phyloP scores from a whole-genome alignment of 306 rosid genomes.

The Quercus dentata region DNA sequence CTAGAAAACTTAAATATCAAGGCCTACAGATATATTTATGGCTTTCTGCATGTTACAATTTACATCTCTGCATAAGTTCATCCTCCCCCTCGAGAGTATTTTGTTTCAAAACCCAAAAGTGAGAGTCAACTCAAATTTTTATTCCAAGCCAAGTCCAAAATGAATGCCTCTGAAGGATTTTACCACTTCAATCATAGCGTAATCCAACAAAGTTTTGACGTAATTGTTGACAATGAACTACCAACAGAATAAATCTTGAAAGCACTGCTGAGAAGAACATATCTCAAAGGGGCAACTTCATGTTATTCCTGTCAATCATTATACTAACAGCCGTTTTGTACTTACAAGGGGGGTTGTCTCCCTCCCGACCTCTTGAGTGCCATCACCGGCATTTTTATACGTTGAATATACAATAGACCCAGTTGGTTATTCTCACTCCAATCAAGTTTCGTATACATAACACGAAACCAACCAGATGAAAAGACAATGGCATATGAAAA shows the following conservation, averaged over 20 bases:
- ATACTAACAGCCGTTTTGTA: conserved; percentile 52
- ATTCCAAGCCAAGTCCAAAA: not conserved
- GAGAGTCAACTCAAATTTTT: too few relatives aligned
- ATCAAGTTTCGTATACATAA: conserved; percentile 26
- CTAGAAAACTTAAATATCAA: too few relatives aligned
- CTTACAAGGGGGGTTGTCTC: conserved; percentile 47
- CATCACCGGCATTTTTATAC: conserved; percentile 55
- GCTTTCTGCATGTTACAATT: too few relatives aligned
- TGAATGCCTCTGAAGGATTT: not conserved
- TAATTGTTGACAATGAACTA: not conserved
- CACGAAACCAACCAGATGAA: conserved; percentile 42
- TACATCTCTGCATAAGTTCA: too few relatives aligned
- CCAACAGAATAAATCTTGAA: conserved; percentile 13
- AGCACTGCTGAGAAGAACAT: conserved; percentile 27
- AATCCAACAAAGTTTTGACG: not conserved
- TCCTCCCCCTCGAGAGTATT: too few relatives aligned
- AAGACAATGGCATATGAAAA: conserved; percentile 21
- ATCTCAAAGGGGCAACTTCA: conserved; percentile 45
- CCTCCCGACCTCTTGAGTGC: conserved; percentile 53
- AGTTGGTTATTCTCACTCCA: conserved; percentile 39
- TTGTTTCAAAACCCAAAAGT: too few relatives aligned
- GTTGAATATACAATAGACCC: conserved; percentile 53
- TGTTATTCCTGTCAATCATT: conserved; percentile 47
- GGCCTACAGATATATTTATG: too few relatives aligned
- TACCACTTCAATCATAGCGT: not conserved